These are phyloP conservation scores for Podila verticillata DNA, from an alignment of 192 early-diverging fungal species.

Conservation along the genomic window DNA sequence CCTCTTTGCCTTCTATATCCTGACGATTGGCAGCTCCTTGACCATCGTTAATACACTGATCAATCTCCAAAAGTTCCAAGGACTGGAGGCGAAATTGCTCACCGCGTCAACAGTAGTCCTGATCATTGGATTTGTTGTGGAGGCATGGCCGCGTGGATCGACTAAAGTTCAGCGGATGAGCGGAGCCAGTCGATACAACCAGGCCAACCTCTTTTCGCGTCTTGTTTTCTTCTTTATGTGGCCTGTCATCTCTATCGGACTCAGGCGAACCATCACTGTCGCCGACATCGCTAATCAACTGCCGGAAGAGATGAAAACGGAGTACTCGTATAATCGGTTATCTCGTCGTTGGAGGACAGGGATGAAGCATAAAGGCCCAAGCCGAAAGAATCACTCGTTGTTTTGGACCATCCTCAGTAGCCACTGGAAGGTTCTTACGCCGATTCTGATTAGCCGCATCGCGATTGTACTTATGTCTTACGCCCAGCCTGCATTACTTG, in stretches of 20 bases:
- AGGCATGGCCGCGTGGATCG: no score
- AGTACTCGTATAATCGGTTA: neutral
- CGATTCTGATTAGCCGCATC: constrained; percentile 20
- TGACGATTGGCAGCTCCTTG: no score
- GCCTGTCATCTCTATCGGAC: constrained; percentile 22
- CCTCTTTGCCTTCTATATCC: no score
- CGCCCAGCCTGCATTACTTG: constrained; percentile 13
- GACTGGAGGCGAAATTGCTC: no score
- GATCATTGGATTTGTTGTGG: no score
- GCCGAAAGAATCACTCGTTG: neutral
- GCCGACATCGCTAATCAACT: constrained; percentile 14
- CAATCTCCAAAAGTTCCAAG: no score
- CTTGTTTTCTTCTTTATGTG: constrained; percentile 25
- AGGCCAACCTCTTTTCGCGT: neutral
- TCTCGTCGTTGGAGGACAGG: constrained; percentile 1
- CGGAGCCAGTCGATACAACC: no score
- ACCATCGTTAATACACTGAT: no score
- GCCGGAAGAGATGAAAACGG: constrained; percentile 10
- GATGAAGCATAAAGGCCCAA: neutral
- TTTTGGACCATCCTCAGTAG: constrained; percentile 17
- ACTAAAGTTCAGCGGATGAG: no score
- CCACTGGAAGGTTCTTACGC: constrained; percentile 2
- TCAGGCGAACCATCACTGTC: constrained; percentile 6
- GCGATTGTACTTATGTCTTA: constrained; percentile 26
- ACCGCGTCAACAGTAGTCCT: no score